These are phyloP conservation scores for Phytophthora sansomeana DNA, from an alignment of 352 stramenopile genomes.

Conservation along the genomic window DNA sequence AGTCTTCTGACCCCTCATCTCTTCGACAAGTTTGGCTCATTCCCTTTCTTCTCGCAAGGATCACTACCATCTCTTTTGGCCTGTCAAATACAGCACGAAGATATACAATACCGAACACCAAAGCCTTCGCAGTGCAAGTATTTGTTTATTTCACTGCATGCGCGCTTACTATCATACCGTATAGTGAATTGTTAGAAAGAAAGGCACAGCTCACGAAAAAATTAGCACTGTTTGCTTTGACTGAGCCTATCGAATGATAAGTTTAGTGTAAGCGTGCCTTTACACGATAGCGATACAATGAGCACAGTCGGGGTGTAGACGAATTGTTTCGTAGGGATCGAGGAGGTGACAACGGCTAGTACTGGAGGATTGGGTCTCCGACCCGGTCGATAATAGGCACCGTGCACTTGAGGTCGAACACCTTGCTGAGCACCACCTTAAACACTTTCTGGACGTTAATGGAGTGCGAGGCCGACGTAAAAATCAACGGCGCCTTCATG, in stretches of 20 bases:
- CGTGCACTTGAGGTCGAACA: slow-evolving; percentile 95
- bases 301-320: slow-evolving; percentile 13
- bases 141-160: slow-evolving; percentile 15
- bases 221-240: not conserved
- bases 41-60: slow-evolving; percentile 1
- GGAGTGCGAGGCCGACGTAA: slow-evolving; percentile 93
- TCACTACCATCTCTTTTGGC: not conserved
- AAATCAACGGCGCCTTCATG: slow-evolving; percentile 96
- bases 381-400: slow-evolving; percentile 93
- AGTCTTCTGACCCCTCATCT: slow-evolving; percentile 15
- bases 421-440: slow-evolving; percentile 94
- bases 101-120: slow-evolving; percentile 12
- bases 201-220: not conserved
- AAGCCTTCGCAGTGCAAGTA: slow-evolving; percentile 8
- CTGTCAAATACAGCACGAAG: slow-evolving; percentile 26
- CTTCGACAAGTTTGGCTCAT: slow-evolving; percentile 21
- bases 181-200: not conserved
- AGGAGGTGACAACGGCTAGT: slow-evolving; percentile 46
- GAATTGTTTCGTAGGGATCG: slow-evolving; percentile 18
- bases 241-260: not conserved
- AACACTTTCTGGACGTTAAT: slow-evolving; percentile 98
- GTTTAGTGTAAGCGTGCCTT: not conserved
- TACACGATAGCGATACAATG: slow-evolving; percentile 13
- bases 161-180: slow-evolving; percentile 1
- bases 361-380: slow-evolving; percentile 93